These are phyloP conservation scores for Clonostachys rhizophaga DNA, from an alignment of 2,329 filamentous ascomycete genomes.

Conservation along the genomic window DNA sequence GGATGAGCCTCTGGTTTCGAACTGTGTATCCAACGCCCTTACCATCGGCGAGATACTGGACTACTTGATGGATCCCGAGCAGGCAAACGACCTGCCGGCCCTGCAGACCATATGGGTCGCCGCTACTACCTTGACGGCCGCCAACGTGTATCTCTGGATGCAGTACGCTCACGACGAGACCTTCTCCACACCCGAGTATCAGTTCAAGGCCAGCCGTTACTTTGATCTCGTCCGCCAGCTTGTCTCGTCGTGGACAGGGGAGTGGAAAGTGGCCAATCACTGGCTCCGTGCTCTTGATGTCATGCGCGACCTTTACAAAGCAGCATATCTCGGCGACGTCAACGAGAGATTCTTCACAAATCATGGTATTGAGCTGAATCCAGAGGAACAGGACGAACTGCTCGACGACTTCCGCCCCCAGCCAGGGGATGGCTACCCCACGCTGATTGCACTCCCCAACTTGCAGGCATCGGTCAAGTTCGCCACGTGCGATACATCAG, in stretches of 20 bases:
- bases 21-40: constrained; percentile 11
- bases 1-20: constrained; percentile 7
- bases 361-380: background rate
- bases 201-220: constrained; percentile 3
- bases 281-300: constrained; percentile 10
- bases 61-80: constrained; percentile 1
- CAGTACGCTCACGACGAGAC: constrained; percentile 7
- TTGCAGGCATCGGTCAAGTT: constrained; percentile 2
- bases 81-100: background rate
- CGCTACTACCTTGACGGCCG: constrained; percentile 7
- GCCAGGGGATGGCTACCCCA: constrained; percentile 1
- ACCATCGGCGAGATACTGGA: constrained; percentile 9
- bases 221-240: constrained; percentile 5
- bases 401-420: constrained; percentile 1
- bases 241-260: constrained; percentile 5
- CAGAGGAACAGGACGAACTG: background rate
- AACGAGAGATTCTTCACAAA: constrained; percentile 2
- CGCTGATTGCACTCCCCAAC: constrained; percentile 1
- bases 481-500: constrained; percentile 2
- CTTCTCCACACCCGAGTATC: background rate
- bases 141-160: constrained; percentile 12
- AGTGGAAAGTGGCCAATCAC: constrained; percentile 8
- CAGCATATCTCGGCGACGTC: constrained; percentile 10
- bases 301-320: constrained; percentile 14
- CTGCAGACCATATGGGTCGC: constrained; percentile 12